phyloP scores from a whole-genome alignment of 1,139 yeast species.

The Yamadazyma dendronema region DNA sequence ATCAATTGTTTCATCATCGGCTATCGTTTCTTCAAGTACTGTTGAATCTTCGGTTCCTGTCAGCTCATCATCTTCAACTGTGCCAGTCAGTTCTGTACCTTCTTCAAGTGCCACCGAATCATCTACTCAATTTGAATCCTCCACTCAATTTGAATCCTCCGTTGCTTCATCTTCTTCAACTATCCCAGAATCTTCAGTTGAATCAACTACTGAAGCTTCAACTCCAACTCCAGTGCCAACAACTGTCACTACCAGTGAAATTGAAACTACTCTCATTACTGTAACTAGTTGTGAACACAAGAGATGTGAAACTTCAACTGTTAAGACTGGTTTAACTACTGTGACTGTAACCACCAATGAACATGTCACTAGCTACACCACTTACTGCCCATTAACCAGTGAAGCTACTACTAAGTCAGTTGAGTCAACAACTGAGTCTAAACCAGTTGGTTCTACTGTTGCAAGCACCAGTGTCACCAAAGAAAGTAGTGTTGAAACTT shows the following conservation, averaged over 20 bases:
- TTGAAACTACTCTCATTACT: conserved; percentile 19
- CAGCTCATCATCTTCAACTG: conserved; percentile 1
- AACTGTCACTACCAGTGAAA: conserved; percentile 1
- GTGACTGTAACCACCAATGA: conserved; percentile 17
- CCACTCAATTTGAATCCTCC: conserved; percentile 4
- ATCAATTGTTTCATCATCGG: background rate
- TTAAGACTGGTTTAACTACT: conserved; percentile 27
- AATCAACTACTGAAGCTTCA: conserved; percentile 2
- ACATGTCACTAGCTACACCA: conserved; percentile 22
- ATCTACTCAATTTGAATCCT: conserved; percentile 5
- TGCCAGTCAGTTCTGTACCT: background rate
- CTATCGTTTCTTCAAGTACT: background rate
- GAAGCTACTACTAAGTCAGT: conserved; percentile 1
- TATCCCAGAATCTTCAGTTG: conserved; percentile 1
- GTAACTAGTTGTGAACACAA: conserved; percentile 18
- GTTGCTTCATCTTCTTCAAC: conserved; percentile 4
- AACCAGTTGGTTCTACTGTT: background rate
- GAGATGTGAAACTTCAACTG: conserved; percentile 20
- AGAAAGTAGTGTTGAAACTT: background rate
- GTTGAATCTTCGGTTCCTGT: conserved; percentile 3
- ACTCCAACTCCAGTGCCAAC: background rate
- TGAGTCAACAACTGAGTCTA: conserved; percentile 1
- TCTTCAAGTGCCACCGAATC: conserved; percentile 3
- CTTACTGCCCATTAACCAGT: conserved; percentile 26
- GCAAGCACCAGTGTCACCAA: conserved; percentile 1